A percentile compares a stretch with the other conserved stretches of the same genome.
These are phyloP conservation scores for Astraeus odoratus DNA, from an alignment of 768 basidiomycete species.

Conservation along the genomic window DNA sequence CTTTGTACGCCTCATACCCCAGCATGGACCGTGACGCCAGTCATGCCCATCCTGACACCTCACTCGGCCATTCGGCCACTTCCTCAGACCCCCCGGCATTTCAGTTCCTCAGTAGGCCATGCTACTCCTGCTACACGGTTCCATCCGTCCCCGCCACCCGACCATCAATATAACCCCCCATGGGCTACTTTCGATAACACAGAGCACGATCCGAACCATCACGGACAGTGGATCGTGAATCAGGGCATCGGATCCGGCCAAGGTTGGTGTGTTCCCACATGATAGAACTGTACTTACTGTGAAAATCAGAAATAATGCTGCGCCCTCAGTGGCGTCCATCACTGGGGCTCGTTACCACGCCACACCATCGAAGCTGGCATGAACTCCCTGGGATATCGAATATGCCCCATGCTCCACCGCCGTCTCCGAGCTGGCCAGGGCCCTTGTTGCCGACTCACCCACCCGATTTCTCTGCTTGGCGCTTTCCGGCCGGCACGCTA, in stretches of 20 bases:
- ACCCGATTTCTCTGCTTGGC: slow-evolving; percentile 20
- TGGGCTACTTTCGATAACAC: background rate
- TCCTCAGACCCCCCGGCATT: too few species aligned
- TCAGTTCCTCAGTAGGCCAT: slow-evolving; percentile 5
- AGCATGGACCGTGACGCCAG: too few species aligned
- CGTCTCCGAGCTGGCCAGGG: background rate
- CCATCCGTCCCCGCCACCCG: background rate
- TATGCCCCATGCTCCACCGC: background rate
- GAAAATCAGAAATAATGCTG: background rate
- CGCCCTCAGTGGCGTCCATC: slow-evolving; percentile 1
- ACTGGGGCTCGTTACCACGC: background rate
- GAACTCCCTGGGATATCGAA: background rate
- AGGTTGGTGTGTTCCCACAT: slow-evolving; percentile 10
- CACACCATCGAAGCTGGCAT: background rate
- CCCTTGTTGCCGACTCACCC: slow-evolving; percentile 9
- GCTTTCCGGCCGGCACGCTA: slow-evolving; percentile 17
- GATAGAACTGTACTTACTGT: background rate
- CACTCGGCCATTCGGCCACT: too few species aligned
- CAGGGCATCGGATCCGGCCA: slow-evolving; percentile 12
- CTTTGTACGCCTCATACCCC: too few species aligned
- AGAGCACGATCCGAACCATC: background rate
- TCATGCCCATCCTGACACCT: too few species aligned
- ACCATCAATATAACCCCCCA: background rate
- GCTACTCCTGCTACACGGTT: background rate
- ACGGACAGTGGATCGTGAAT: slow-evolving; percentile 15